Percentiles rank a stretch among this genome's conserved stretches.
These are phyloP conservation scores for Camellia oleifera DNA, from an alignment of 179 eudicot species.

Conservation along the genomic window DNA sequence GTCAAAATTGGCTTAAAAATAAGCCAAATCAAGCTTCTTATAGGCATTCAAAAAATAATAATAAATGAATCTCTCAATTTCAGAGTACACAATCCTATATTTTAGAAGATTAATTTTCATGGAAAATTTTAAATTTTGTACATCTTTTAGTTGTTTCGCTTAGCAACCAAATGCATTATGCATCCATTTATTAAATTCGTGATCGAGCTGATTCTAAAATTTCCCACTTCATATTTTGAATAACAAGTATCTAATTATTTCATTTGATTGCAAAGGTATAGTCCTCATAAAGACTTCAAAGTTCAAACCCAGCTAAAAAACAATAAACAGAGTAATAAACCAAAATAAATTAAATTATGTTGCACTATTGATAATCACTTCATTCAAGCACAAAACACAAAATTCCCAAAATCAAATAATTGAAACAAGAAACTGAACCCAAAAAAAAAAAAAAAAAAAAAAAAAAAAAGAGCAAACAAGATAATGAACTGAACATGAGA, in stretches of 20 bases:
- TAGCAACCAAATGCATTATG: neutral
- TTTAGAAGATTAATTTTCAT: no score
- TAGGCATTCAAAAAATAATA: neutral
- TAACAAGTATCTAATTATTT: neutral
- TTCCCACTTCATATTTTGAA: neutral
- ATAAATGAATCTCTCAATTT: neutral
- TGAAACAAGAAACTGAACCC: neutral
- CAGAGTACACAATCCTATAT: neutral
- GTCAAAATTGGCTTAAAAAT: neutral
- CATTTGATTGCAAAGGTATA: neutral
- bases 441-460: neutral
- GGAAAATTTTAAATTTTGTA: neutral
- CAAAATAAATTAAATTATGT: neutral
- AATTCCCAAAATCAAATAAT: neutral
- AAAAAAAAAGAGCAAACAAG: no score
- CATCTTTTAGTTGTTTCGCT: neutral
- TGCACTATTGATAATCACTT: neutral
- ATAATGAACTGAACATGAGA: neutral
- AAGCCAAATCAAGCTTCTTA: neutral
- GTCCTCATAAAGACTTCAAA: neutral
- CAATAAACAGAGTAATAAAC: neutral
- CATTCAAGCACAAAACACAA: neutral
- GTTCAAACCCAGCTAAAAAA: neutral
- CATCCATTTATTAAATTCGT: neutral
- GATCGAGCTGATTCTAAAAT: neutral